Base-by-base conservation (phyloP, 2,329 filamentous ascomycete genomes). In the Amphichorda felina region DNA sequence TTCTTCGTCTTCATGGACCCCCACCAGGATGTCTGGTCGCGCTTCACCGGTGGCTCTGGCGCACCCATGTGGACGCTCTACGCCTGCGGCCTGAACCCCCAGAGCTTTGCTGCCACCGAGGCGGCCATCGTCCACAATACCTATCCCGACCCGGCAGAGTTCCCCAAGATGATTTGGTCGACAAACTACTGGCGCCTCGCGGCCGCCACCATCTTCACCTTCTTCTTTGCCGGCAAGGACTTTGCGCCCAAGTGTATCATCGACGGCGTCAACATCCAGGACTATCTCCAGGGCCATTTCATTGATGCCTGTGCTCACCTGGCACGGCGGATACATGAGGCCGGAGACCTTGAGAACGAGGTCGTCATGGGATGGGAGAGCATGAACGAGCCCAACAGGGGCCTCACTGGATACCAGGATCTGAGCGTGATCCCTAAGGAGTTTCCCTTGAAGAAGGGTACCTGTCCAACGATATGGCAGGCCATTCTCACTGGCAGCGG, bases 1-100 rank as follows among this genome's bases (percentile, higher is more conserved):
- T 95, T 98, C 56, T 94, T 93, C 51, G 70, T 98, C 34, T 96
- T 95, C 54, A 94, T 98, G 86, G 93, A 98, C 48, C 89, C 93
- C 15, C 91, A 98, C 56, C 91, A 98, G 66, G 91, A 98, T 63
- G 89, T 96, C 48, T 98, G 91, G 91, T 95, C 89, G 24, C 74
- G 91, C 37, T 91, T 91, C 51, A 87, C 84, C 5, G 91, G 91
- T 30, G 91, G 91, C 32, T 96, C 89, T 18, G 91, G 91, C 22
- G 91, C 91, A 5, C 91, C 93, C 1, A 82, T 96, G 75, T 98
- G 91, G 91, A 98, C 93, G 15, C 59, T 98, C 2, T 95, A 96
- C 57, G 91, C 93, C 18, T 88, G 83, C 44, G 91, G 91, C 8
- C 65, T 98, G 32, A 85, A 98, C 51, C 91, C 91, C 1, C 71